Evolutionary conservation across 345 rosid genomes (phyloP).

Genomic region (Bruguiera parviflora): DNA sequence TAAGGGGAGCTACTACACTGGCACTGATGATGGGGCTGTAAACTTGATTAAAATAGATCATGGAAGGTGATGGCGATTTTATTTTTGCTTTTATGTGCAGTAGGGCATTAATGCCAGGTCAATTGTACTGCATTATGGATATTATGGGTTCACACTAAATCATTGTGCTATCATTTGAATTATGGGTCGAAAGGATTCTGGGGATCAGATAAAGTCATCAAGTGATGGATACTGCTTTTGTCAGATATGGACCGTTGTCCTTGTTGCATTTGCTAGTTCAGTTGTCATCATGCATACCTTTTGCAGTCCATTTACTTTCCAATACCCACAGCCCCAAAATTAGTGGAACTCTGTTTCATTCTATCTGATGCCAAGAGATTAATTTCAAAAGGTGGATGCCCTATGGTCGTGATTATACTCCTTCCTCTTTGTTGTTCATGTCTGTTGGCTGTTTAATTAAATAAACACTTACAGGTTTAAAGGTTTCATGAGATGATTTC

Average conservation of each 20-base stretch:
- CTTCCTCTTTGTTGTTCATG: slow-evolving; percentile 2
- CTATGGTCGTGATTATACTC: neutral
- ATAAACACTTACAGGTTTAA: neutral
- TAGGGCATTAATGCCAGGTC: neutral
- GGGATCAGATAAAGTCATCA: neutral
- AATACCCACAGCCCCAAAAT: neutral
- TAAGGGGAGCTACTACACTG: slow-evolving; percentile 93
- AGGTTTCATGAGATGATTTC: slow-evolving; percentile 14
- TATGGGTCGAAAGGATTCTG: neutral
- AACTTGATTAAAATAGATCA: slow-evolving; percentile 66
- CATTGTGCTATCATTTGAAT: neutral
- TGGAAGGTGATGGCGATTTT: slow-evolving; percentile 50
- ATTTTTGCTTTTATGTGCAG: neutral
- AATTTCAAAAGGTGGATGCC: neutral
- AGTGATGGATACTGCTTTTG: slow-evolving; percentile 6
- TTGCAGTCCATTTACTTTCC: neutral
- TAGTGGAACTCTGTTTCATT: neutral
- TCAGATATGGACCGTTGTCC: neutral
- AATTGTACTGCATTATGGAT: neutral
- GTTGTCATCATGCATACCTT: neutral
- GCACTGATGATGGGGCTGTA: slow-evolving; percentile 96
- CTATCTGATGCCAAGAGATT: neutral
- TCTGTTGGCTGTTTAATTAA: slow-evolving; percentile 5
- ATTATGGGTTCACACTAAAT: neutral
- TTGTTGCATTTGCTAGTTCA: slow-evolving; percentile 7